A percentile compares a stretch with the other conserved stretches of the same genome.
These are phyloP conservation scores for Hevea brasiliensis DNA, from an alignment of 345 rosid genomes.

Conservation along the genomic window DNA sequence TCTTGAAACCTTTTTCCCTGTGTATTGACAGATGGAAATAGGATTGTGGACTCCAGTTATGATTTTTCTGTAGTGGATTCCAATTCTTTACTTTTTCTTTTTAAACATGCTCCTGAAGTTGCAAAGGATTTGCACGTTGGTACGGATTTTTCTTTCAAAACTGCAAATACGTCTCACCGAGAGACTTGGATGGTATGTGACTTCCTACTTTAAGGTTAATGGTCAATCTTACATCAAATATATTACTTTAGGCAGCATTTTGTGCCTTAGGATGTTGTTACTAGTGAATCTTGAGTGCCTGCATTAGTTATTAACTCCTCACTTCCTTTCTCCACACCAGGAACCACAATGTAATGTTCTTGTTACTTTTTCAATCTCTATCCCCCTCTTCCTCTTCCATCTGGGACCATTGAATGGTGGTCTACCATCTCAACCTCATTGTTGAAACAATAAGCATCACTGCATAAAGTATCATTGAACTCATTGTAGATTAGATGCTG, in stretches of 20 bases:
- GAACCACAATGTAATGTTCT: background rate
- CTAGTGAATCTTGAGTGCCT: no score
- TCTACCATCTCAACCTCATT: background rate
- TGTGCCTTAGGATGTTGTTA: background rate
- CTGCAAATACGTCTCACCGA: conserved; percentile 47
- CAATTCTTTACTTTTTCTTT: conserved; percentile 69
- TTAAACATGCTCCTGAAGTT: conserved; percentile 67
- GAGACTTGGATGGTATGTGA: conserved; percentile 67
- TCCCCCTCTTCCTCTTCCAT: background rate
- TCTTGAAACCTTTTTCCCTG: conserved; percentile 11
- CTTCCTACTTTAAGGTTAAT: background rate
- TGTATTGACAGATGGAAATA: conserved; percentile 59
- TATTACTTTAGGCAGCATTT: background rate
- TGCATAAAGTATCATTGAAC: background rate
- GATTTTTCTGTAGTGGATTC: conserved; percentile 81
- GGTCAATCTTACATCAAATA: background rate
- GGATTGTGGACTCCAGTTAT: conserved; percentile 59
- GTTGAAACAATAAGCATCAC: background rate
- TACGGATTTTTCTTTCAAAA: conserved; percentile 49
- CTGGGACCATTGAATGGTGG: background rate
- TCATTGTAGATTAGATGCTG: background rate
- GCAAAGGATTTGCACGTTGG: conserved; percentile 55
- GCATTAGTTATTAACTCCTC: background rate
- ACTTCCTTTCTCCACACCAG: background rate
- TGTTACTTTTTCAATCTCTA: background rate